Evolutionary conservation across 768 basidiomycete genomes (phyloP).

Genomic region (Mycena alexandri): DNA sequence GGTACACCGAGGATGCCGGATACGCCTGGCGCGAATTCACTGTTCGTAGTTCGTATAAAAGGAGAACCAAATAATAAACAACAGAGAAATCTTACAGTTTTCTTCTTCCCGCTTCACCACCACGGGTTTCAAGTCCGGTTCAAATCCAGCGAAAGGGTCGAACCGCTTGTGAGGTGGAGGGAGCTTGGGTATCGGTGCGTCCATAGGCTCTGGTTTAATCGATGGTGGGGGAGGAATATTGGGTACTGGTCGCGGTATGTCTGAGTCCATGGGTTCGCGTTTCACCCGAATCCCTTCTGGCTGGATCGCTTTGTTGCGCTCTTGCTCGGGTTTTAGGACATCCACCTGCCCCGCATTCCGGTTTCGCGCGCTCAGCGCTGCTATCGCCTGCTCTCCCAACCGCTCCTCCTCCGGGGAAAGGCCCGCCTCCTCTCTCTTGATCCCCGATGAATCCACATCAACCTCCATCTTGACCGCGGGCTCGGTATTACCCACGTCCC

Average conservation of each 20-base stretch:
- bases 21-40: slow-evolving; percentile 10
- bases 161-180: background rate
- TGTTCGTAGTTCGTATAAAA: background rate
- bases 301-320: too few species aligned
- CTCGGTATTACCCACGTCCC: background rate
- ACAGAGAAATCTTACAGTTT: background rate
- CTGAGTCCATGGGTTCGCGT: too few species aligned
- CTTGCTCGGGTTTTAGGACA: too few species aligned
- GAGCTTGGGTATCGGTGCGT: slow-evolving; percentile 4
- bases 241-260: too few species aligned
- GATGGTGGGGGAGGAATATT: background rate
- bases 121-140: background rate
- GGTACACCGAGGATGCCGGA: background rate
- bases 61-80: background rate
- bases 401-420: background rate
- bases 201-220: slow-evolving; percentile 11
- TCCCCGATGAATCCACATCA: background rate
- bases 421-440: too few species aligned
- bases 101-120: slow-evolving; percentile 1
- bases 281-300: too few species aligned
- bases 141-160: slow-evolving; percentile 19
- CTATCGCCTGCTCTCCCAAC: background rate
- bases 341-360: background rate
- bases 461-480: slow-evolving; percentile 9
- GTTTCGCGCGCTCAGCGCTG: background rate